A percentile compares a stretch with the other conserved stretches of the same genome.
Evolutionary conservation across 148 eudicot species (phyloP).

Genomic region (Limonium bicolor): DNA sequence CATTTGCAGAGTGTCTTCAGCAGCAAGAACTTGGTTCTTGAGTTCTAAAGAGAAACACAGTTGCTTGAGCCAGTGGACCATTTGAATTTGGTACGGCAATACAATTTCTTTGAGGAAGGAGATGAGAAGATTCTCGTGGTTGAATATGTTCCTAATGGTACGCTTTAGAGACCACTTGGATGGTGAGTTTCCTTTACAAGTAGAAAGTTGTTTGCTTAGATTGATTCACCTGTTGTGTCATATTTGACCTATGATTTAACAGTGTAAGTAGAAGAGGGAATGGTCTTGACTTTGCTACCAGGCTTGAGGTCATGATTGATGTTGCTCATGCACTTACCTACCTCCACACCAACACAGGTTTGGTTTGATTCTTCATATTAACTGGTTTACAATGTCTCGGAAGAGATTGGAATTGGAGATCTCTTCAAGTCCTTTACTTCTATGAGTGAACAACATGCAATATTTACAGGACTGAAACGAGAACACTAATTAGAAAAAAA

Average conservation of each 20-base stretch:
- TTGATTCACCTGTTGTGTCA: too few relatives aligned
- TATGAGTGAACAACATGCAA: too few relatives aligned
- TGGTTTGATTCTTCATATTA: not conserved
- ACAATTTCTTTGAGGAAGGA: constrained; percentile 30
- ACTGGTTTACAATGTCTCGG: not conserved
- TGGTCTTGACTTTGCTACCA: constrained; percentile 28
- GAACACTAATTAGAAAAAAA: too few relatives aligned
- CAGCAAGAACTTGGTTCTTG: constrained; percentile 25
- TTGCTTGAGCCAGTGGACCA: constrained; percentile 36
- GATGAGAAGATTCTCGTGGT: constrained; percentile 45
- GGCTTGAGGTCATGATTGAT: constrained; percentile 43
- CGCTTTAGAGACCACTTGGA: constrained; percentile 55
- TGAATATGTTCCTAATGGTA: constrained; percentile 54
- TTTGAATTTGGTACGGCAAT: constrained; percentile 31
- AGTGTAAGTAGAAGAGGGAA: constrained; percentile 22
- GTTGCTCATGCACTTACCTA: constrained; percentile 58
- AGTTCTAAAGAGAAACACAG: constrained; percentile 35
- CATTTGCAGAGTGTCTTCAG: too few relatives aligned
- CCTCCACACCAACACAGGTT: constrained; percentile 51
- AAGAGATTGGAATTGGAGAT: too few relatives aligned
- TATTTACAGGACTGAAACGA: too few relatives aligned
- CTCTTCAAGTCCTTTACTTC: too few relatives aligned
- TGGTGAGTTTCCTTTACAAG: constrained; percentile 15
- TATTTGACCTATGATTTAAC: not conserved
- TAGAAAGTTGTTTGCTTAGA: not conserved